Percentiles rank a stretch among this genome's conserved stretches.
Conservation (phyloP, 2,329 filamentous ascomycete genomes). For the Leptographium wingfieldii region DNA sequence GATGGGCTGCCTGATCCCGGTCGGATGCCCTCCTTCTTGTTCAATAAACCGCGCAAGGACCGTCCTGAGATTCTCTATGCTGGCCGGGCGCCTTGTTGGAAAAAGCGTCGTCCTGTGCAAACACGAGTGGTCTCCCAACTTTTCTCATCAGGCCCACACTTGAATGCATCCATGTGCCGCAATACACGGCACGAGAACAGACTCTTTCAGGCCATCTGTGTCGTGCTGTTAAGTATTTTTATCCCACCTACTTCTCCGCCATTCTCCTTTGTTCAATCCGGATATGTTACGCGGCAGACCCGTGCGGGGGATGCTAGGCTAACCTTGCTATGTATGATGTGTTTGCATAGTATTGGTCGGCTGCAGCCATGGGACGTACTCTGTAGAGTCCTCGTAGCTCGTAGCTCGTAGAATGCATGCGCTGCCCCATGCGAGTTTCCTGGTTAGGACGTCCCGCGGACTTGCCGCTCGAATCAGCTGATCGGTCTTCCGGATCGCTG, state of each 20-base stretch:
- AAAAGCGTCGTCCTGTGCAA: neutral
- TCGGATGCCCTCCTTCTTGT: neutral
- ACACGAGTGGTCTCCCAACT: neutral
- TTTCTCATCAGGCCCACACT: neutral
- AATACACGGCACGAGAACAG: too few relatives aligned
- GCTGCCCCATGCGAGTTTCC: neutral
- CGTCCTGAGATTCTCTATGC: neutral
- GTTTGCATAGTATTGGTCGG: neutral
- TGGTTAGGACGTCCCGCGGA: neutral
- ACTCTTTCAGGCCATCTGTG: neutral
- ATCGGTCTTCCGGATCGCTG: neutral
- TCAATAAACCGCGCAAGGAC: neutral
- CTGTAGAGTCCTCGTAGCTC: too few relatives aligned
- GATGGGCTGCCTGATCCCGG: too few relatives aligned
- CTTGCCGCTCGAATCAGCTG: neutral
- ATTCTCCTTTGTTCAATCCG: neutral
- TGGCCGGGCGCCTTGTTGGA: neutral
- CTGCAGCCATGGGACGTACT: neutral
- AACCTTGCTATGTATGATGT: neutral
- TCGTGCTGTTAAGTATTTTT: neutral
- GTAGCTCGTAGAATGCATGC: neutral
- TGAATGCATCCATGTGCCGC: neutral
- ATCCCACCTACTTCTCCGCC: neutral
- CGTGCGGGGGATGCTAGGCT: neutral
- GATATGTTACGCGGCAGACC: neutral